Base-by-base conservation (phyloP, 2,329 filamentous ascomycete genomes). In the Xylogone sp. region DNA sequence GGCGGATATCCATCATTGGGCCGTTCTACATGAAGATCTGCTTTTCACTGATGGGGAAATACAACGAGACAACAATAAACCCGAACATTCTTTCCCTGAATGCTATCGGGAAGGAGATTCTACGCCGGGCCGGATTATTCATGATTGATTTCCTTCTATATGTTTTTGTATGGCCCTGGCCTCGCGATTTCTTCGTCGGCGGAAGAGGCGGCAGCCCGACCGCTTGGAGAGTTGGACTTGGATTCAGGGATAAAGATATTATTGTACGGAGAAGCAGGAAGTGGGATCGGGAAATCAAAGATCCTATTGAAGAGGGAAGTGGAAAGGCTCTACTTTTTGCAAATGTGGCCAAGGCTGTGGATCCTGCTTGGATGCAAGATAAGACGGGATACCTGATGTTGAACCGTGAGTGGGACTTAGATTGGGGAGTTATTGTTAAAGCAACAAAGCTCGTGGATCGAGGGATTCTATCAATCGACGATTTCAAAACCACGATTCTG, bases 321-420 rank as follows among this genome's bases (percentile, higher is more conserved):
- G 77, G 42, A 53, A 76, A 71, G 62, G 82, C 71, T 69, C 73
- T 83, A 49, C 78, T 90, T 60, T 75, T 84, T 59, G 75, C 75
- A 12, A 77, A 82, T 53, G 70, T 96, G 44, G 69, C 84, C 55
- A 78, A 82, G 2, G 92, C 90, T 2, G 86, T 92, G 3, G 78
- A 85, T 16, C 79, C 83, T 20, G 71, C 82, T 61, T 76, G 84
- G 48, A 74, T 93, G 61, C 75, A 79, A 59, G 78, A 83, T 60
- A 96, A 95, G 78, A 96, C 91, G 24, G 91, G 90, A 19, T 96
- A 95, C 65, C 71, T 95, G 56, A 84, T 94, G 59, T 88, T 96
- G 76, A 88, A 92, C 65, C 81, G 79, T 55, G 81, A 90, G 55
- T 97, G 90, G 86, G 88, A 96, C 68, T 74, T 97, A 54, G 91